Conservation (phyloP, 2,329 filamentous ascomycete genomes). For the Nemania sp. region DNA sequence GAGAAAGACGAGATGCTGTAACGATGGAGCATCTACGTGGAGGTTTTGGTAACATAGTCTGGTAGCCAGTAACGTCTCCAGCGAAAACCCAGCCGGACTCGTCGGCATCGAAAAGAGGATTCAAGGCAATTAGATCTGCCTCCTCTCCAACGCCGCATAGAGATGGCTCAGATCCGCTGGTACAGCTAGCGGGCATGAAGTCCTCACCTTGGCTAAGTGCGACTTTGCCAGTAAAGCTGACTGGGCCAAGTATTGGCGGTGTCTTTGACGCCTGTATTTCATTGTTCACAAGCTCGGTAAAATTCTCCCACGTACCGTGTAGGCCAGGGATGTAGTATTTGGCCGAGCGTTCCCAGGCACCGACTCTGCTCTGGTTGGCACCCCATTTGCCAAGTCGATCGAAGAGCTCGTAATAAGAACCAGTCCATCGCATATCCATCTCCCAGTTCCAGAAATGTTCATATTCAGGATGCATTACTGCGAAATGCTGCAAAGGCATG, state of each 20-base stretch:
- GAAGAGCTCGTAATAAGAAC: conserved; percentile 74
- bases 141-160: conserved; percentile 71
- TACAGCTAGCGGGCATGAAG: conserved; percentile 59
- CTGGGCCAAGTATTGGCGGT: conserved; percentile 71
- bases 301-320: conserved; percentile 74
- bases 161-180: conserved; percentile 52
- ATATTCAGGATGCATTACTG: conserved; percentile 65
- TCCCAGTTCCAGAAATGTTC: conserved; percentile 73
- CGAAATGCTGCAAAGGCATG: conserved; percentile 66
- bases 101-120: conserved; percentile 74
- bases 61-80: conserved; percentile 71
- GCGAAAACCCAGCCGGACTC: conserved; percentile 74
- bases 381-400: conserved; percentile 69
- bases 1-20: conserved; percentile 69
- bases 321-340: conserved; percentile 75
- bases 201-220: conserved; percentile 56
- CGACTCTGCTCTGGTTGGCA: conserved; percentile 66
- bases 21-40: conserved; percentile 73
- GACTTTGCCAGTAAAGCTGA: conserved; percentile 52
- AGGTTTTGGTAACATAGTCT: conserved; percentile 53
- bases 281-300: conserved; percentile 64
- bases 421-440: conserved; percentile 67
- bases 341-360: conserved; percentile 76
- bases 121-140: conserved; percentile 76
- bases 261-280: conserved; percentile 58